Base-by-base conservation (phyloP, 1,284 basidiomycete genomes). In the Heliocybe sulcata region DNA sequence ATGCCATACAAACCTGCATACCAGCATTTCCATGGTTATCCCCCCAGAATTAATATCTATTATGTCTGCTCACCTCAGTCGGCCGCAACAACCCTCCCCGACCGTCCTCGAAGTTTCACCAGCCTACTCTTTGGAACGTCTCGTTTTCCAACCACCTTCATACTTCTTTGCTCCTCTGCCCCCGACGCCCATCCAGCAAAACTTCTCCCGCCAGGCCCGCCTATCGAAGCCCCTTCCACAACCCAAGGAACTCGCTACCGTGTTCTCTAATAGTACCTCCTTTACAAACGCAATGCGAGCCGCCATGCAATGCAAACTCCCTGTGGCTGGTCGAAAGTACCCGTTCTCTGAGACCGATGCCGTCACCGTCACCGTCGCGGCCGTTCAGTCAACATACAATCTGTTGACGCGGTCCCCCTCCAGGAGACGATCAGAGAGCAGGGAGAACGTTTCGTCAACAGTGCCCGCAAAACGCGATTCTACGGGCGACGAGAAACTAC, bases 21-120 rank as follows among this genome's bases (percentile, higher is more conserved):
- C 3, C 59, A 89, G 86, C 56, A 77, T 89, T 53, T 89, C 87
- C 1, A 68, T 72, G 51, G 76, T 90, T 9, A 79, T 90, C 62
- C 85, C 87, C 1, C 72, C 73, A 6, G 83, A 88, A 58, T 72
- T 81, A 14, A 61, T 87, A 23, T 63, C 78, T 20, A 69, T 78
- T 54, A 77, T 83, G 56, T 83, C 78, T 16, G 81, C 77, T 6
- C 84, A 80, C 68, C 67, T 72, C 60, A 67, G 61, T 59, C 72
- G 57, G 56, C 64, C 62, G 29, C 61, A 61, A 57, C 45, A 60
- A 45, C 59, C 67, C 47, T 62, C 64, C 19, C 79, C 84, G 0
- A 60, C 67, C 29, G 54, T 73, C 35, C 71, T 74, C 57, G 61
- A 68, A 22, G 56, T 75, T 14, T 67, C 73, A 9, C 61, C 63